Conservation (phyloP, 2,329 filamentous ascomycete genomes). For the Hymenotorrendiella dingleyae region DNA sequence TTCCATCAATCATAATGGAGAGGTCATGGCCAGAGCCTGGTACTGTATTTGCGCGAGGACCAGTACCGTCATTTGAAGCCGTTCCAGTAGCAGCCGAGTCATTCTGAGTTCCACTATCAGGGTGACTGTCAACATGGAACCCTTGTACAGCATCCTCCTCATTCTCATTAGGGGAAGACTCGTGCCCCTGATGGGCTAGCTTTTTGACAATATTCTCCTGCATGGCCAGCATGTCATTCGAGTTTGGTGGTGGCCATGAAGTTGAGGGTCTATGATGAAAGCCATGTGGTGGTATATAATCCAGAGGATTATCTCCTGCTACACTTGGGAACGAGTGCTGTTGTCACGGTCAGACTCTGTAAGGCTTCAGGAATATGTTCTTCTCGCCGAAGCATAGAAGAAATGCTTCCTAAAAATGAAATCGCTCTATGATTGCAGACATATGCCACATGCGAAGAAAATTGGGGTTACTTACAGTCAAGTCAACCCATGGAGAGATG, state of each 20-base stretch:
- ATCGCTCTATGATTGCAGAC: no score
- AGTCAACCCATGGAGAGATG: conserved; percentile 91
- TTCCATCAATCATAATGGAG: conserved; percentile 64
- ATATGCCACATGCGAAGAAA: no score
- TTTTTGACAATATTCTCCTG: conserved; percentile 43
- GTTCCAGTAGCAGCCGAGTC: conserved; percentile 30
- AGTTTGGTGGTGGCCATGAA: conserved; percentile 88
- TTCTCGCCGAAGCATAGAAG: no score
- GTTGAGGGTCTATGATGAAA: conserved; percentile 86
- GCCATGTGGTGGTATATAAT: conserved; percentile 83
- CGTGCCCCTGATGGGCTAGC: conserved; percentile 39
- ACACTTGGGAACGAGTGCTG: conserved; percentile 95
- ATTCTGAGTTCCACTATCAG: conserved; percentile 23
- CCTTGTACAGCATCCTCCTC: conserved; percentile 34
- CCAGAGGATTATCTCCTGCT: conserved; percentile 62
- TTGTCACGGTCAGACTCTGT: no score
- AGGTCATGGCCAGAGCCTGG: conserved; percentile 38
- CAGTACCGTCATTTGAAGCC: conserved; percentile 24
- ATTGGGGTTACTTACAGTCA: no score
- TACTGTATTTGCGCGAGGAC: conserved; percentile 26
- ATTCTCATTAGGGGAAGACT: conserved; percentile 22
- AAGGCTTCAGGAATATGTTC: no score
- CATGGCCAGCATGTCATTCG: conserved; percentile 58
- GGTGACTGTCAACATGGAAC: conserved; percentile 28
- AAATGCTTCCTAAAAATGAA: no score